These are phyloP conservation scores for Schoenoplectus tabernaemontani DNA, from an alignment of 202 grass and related monocot genomes.

Conservation along the genomic window DNA sequence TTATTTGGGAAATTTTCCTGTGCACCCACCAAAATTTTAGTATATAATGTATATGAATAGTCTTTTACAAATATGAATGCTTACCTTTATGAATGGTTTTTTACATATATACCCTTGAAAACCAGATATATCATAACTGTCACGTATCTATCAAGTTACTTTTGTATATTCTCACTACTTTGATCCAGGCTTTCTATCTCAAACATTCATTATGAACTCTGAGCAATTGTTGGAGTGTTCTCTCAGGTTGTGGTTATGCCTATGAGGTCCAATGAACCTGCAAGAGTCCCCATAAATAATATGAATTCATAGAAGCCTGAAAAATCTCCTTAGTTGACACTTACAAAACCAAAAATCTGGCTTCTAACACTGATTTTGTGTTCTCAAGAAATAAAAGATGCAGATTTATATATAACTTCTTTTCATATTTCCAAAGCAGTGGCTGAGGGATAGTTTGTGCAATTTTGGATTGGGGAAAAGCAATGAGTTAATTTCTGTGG, in stretches of 20 bases:
- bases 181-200: background rate
- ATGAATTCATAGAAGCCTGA: background rate
- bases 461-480: background rate
- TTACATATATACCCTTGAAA: background rate
- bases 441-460: background rate
- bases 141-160: background rate
- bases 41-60: too few species aligned
- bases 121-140: background rate
- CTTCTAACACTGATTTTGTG: background rate
- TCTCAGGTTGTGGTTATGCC: background rate
- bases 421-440: background rate
- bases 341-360: background rate
- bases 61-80: too few species aligned
- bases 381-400: background rate
- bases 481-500: background rate
- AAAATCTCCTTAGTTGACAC: background rate
- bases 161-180: background rate
- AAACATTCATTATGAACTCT: background rate
- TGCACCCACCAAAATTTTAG: background rate
- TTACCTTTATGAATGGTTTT: too few species aligned
- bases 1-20: constrained; percentile 12
- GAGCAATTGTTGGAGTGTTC: background rate
- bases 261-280: background rate
- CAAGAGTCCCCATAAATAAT: background rate
- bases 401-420: background rate